A percentile compares a stretch with the other conserved stretches of the same genome.
These are phyloP conservation scores for Chlorophyllum brunneum DNA, from an alignment of 768 basidiomycete species.

Conservation along the genomic window DNA sequence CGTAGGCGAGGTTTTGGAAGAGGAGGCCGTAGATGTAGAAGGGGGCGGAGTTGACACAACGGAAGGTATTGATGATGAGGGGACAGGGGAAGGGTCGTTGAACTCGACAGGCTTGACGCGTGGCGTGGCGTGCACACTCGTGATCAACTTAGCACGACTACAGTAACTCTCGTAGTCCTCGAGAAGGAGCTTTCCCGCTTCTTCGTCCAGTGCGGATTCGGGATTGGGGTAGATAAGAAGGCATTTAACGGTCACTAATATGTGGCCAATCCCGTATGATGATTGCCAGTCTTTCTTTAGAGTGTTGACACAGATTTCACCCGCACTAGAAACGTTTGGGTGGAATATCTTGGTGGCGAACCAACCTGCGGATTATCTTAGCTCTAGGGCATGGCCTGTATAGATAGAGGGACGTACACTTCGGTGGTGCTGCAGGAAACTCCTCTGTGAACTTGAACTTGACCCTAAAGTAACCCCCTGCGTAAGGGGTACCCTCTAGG, in stretches of 20 bases:
- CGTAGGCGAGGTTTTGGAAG: constrained; percentile 16
- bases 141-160: constrained; percentile 82
- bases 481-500: constrained; percentile 60
- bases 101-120: constrained; percentile 73
- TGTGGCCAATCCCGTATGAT: constrained; percentile 86
- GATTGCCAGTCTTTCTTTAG: constrained; percentile 97
- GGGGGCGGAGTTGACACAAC: constrained; percentile 20
- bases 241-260: constrained; percentile 90
- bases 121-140: constrained; percentile 87
- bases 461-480: constrained; percentile 64
- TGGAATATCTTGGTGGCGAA: constrained; percentile 96
- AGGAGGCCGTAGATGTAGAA: constrained; percentile 18
- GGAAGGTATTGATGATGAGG: not conserved
- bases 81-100: constrained; percentile 35
- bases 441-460: constrained; percentile 91
- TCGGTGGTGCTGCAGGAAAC: constrained; percentile 91
- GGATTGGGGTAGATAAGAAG: constrained; percentile 96
- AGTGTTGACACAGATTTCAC: constrained; percentile 97
- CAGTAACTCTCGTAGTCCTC: constrained; percentile 90
- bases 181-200: constrained; percentile 87
- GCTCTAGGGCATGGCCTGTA: not conserved
- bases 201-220: constrained; percentile 93
- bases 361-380: constrained; percentile 52
- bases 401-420: constrained; percentile 56
- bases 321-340: constrained; percentile 85